Percentiles rank a stretch among this genome's conserved stretches.
Conservation (phyloP, 2,329 filamentous ascomycete genomes). For the Paecilomyces dactylethromorphus region DNA sequence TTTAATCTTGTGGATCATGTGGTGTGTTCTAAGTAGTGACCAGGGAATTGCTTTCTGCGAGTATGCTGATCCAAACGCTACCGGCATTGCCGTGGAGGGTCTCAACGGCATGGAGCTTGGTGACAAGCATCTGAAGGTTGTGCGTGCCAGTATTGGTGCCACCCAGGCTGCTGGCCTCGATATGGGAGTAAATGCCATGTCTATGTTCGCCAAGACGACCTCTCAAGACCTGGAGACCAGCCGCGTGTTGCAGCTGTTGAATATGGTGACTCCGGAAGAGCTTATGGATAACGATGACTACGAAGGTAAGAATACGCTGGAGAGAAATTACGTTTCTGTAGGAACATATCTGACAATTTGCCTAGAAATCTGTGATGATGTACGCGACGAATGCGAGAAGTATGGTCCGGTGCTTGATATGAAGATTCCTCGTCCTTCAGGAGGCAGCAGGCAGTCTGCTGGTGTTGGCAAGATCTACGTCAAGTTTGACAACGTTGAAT, state of each 20-base stretch:
- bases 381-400: constrained; percentile 87
- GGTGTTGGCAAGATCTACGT: constrained; percentile 98
- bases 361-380: constrained; percentile 91
- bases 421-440: constrained; percentile 84
- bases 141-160: constrained; percentile 83
- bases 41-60: constrained; percentile 96
- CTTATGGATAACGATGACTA: constrained; percentile 92
- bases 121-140: constrained; percentile 76
- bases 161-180: constrained; percentile 90
- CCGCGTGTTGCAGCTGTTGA: constrained; percentile 83
- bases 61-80: constrained; percentile 68
- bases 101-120: constrained; percentile 91
- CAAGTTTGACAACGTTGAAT: constrained; percentile 75
- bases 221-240: constrained; percentile 71
- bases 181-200: constrained; percentile 96
- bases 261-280: constrained; percentile 97
- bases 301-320: constrained; percentile 57
- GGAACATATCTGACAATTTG: constrained; percentile 2
- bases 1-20: neutral
- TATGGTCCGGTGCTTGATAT: constrained; percentile 79
- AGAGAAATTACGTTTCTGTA: neutral
- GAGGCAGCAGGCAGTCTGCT: constrained; percentile 73
- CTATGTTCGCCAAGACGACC: constrained; percentile 87
- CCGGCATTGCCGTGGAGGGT: constrained; percentile 80
- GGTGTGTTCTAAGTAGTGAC: constrained; percentile 8